Conservation (phyloP, 495 filamentous ascomycete species). For the Penicillium malachiteum region DNA sequence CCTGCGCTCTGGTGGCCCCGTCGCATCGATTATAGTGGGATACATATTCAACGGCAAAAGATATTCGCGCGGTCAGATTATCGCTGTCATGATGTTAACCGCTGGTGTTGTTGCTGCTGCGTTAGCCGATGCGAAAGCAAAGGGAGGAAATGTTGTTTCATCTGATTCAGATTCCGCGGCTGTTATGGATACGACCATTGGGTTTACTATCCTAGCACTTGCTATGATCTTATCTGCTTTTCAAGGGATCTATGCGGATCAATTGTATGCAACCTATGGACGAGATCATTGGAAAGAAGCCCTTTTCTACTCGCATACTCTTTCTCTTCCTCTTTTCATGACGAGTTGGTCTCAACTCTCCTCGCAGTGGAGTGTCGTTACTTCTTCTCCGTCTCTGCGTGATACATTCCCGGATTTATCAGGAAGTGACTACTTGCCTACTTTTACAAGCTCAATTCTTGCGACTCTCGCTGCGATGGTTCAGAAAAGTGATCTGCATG, state of each 20-base stretch:
- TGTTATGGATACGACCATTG: conserved; percentile 57
- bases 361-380: conserved; percentile 49
- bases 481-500: conserved; percentile 10
- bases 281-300: conserved; percentile 89
- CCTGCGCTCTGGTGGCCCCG: conserved; percentile 88
- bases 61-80: conserved; percentile 76
- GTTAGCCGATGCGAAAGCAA: conserved; percentile 80
- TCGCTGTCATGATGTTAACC: conserved; percentile 78
- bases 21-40: conserved; percentile 87
- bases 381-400: conserved; percentile 43
- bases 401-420: conserved; percentile 13
- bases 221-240: conserved; percentile 89
- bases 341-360: conserved; percentile 45
- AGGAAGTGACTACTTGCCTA: not conserved
- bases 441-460: not conserved
- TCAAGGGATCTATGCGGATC: conserved; percentile 92
- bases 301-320: conserved; percentile 86
- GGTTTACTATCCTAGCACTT: conserved; percentile 79
- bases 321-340: conserved; percentile 69
- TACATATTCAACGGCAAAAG: conserved; percentile 74
- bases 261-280: conserved; percentile 80
- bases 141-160: conserved; percentile 53
- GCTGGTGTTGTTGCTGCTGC: conserved; percentile 82
- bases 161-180: conserved; percentile 11
- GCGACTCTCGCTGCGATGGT: conserved; percentile 9